These are phyloP conservation scores for Lactarius akahatsu DNA, from an alignment of 768 basidiomycete species.

Conservation along the genomic window DNA sequence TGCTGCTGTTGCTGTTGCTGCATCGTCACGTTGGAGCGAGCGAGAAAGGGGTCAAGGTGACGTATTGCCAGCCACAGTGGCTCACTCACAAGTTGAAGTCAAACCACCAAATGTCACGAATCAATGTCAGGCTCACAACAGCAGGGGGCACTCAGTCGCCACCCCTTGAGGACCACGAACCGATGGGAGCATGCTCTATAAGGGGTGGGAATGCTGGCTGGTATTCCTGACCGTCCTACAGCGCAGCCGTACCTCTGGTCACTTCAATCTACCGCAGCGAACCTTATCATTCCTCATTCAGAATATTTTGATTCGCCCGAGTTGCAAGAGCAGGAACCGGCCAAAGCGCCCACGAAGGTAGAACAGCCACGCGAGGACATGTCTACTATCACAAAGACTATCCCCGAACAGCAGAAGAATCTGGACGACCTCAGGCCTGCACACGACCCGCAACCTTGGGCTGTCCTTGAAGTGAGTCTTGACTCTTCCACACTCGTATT, in stretches of 20 bases:
- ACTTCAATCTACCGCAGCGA: neutral
- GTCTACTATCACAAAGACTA: neutral
- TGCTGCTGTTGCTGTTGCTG: slow-evolving; percentile 16
- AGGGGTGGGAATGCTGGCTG: slow-evolving; percentile 24
- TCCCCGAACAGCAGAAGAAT: slow-evolving; percentile 4
- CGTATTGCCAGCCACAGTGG: slow-evolving; percentile 4
- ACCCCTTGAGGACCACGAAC: slow-evolving; percentile 22
- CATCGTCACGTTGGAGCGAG: neutral
- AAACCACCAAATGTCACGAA: slow-evolving; percentile 11
- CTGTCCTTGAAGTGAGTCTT: slow-evolving; percentile 8
- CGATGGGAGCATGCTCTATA: slow-evolving; percentile 28
- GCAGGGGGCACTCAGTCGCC: slow-evolving; percentile 28
- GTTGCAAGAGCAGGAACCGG: slow-evolving; percentile 7
- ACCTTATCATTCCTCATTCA: slow-evolving; percentile 14
- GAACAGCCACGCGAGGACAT: neutral
- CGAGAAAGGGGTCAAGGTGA: slow-evolving; percentile 16
- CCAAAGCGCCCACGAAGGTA: neutral
- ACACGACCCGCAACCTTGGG: slow-evolving; percentile 7
- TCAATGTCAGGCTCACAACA: neutral
- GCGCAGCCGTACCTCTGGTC: slow-evolving; percentile 22
- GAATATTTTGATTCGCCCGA: slow-evolving; percentile 25
- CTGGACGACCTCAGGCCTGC: slow-evolving; percentile 11
- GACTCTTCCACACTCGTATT: too few species aligned
- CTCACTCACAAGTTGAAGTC: neutral
- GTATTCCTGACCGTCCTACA: slow-evolving; percentile 28